Evolutionary conservation across 73 alveolate genomes (phyloP).

Genomic region (Paramecium bursaria): DNA sequence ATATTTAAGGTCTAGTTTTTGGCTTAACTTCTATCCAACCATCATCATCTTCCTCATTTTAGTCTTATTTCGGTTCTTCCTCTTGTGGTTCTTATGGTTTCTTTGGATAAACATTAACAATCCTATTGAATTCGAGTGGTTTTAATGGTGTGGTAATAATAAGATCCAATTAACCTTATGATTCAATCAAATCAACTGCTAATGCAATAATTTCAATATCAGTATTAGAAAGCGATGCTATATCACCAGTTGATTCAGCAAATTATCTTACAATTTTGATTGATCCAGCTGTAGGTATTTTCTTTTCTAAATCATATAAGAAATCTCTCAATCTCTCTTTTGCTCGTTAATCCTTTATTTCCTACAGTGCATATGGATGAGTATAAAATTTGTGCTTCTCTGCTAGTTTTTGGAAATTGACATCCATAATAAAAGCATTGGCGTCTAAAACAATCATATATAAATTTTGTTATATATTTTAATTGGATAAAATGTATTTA

Average conservation of each 20-base stretch:
- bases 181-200: constrained; percentile 51
- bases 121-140: constrained; percentile 62
- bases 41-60: constrained; percentile 60
- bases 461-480: constrained; percentile 52
- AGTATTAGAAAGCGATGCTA: constrained; percentile 48
- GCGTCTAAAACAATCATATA: constrained; percentile 71
- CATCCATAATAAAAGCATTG: constrained; percentile 65
- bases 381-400: constrained; percentile 49
- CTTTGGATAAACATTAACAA: constrained; percentile 34
- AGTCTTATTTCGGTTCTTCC: constrained; percentile 21
- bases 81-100: constrained; percentile 36
- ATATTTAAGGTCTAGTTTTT: background rate
- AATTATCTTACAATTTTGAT: constrained; percentile 38
- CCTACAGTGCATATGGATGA: constrained; percentile 40
- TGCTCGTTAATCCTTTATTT: constrained; percentile 64
- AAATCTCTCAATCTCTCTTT: constrained; percentile 48
- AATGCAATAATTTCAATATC: constrained; percentile 68
- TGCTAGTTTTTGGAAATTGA: constrained; percentile 60
- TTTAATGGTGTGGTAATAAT: constrained; percentile 24
- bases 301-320: constrained; percentile 10
- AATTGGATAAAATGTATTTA: background rate
- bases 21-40: constrained; percentile 70
- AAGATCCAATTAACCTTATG: constrained; percentile 17
- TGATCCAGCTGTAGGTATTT: constrained; percentile 40
- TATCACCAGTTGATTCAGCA: constrained; percentile 64